Evolutionary conservation across 1,139 yeast species (phyloP).

Genomic region (Saccharomyces hybrid): DNA sequence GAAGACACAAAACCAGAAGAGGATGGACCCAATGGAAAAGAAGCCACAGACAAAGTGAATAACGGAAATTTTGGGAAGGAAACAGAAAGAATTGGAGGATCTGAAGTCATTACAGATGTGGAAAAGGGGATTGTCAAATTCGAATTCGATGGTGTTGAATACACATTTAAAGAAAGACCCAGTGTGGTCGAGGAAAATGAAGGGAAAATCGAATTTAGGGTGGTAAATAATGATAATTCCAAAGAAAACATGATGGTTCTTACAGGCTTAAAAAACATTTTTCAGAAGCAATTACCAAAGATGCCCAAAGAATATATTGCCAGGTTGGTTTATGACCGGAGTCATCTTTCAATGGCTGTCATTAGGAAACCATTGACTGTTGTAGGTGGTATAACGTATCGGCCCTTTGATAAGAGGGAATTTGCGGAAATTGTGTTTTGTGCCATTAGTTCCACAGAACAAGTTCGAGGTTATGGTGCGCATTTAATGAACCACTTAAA

Average conservation of each 20-base stretch:
- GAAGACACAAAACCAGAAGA: conserved; percentile 33
- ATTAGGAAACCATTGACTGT: conserved; percentile 88
- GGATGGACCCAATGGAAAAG: conserved; percentile 18
- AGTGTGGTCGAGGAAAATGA: conserved; percentile 89
- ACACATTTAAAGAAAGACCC: conserved; percentile 84
- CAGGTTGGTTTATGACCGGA: conserved; percentile 84
- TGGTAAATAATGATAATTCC: conserved; percentile 88
- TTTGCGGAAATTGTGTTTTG: conserved; percentile 98
- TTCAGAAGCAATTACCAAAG: conserved; percentile 94
- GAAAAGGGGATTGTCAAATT: conserved; percentile 45
- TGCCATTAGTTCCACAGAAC: conserved; percentile 95
- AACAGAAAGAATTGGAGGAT: conserved; percentile 19
- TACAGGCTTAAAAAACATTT: conserved; percentile 90
- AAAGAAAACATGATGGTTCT: conserved; percentile 81
- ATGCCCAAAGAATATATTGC: conserved; percentile 98
- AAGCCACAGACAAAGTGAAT: background rate
- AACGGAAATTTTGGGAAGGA: conserved; percentile 17
- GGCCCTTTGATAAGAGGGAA: conserved; percentile 83
- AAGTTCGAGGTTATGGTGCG: conserved; percentile 97
- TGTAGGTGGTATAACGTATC: conserved; percentile 94
- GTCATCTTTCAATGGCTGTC: conserved; percentile 93
- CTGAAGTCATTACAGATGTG: conserved; percentile 30
- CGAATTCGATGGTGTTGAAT: conserved; percentile 68
- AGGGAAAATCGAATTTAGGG: conserved; percentile 87
- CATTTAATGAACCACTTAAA: conserved; percentile 96